Percentiles rank a stretch among this genome's conserved stretches.
Conservation (phyloP, 768 basidiomycete genomes). For the Kwoniella dendrophila region DNA sequence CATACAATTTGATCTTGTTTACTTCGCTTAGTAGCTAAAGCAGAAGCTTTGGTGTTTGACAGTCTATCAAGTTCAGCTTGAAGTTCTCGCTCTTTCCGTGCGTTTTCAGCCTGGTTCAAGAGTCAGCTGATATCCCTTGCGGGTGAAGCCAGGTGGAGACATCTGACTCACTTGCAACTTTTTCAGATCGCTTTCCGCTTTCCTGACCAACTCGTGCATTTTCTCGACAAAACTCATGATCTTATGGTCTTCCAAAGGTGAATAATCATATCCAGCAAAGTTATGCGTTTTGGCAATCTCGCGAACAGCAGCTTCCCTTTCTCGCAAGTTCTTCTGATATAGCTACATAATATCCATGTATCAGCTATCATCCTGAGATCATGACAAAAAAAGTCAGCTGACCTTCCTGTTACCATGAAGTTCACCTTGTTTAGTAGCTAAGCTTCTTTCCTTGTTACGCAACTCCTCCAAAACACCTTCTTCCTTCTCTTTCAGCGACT, state of each 20-base stretch:
- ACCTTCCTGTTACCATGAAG: conserved; percentile 76
- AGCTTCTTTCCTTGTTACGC: conserved; percentile 44
- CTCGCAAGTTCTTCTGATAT: conserved; percentile 69
- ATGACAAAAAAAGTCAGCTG: conserved; percentile 14
- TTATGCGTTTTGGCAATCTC: conserved; percentile 69
- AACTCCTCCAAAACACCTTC: conserved; percentile 42
- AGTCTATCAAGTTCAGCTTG: conserved; percentile 63
- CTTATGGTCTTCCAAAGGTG: conserved; percentile 71
- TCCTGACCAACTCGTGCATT: conserved; percentile 66
- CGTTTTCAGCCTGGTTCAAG: conserved; percentile 43
- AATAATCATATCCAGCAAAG: conserved; percentile 73
- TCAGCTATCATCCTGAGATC: conserved; percentile 8
- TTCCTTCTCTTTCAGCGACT: conserved; percentile 40
- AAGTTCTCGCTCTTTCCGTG: conserved; percentile 59
- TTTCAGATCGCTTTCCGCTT: conserved; percentile 63
- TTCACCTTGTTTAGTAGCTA: conserved; percentile 60
- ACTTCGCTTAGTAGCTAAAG: conserved; percentile 49
- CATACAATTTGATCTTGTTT: conserved; percentile 56
- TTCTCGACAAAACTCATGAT: conserved; percentile 72
- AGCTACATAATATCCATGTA: conserved; percentile 60
- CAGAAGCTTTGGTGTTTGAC: conserved; percentile 62
- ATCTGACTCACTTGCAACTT: conserved; percentile 64
- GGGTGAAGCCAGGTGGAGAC: not conserved
- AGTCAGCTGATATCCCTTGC: not conserved
- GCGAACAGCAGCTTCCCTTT: conserved; percentile 74